Conservation (phyloP, 129 eudicot species). For the Escallonia rubra region DNA sequence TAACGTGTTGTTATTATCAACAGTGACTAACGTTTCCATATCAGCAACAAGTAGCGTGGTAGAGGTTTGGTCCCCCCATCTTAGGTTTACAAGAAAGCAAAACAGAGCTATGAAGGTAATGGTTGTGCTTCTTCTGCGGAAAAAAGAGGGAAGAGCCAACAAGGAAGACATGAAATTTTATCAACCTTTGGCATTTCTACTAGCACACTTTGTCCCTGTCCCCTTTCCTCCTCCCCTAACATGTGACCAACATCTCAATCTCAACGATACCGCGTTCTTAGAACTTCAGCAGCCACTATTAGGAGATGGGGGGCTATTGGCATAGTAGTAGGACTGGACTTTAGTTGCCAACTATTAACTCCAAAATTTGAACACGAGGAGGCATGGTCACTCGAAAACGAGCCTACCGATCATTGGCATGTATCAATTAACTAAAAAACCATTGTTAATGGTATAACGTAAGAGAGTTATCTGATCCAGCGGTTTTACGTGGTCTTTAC, state of each 20-base stretch:
- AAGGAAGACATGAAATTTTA: background rate
- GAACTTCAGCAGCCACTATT: background rate
- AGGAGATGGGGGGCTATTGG: background rate
- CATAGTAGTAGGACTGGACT: background rate
- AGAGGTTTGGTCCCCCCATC: background rate
- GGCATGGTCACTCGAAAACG: too few species aligned
- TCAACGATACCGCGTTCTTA: too few species aligned
- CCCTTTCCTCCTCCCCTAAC: conserved; percentile 2
- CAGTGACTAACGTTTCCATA: background rate
- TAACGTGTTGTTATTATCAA: background rate
- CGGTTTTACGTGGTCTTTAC: too few species aligned
- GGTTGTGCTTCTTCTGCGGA: background rate
- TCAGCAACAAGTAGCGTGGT: background rate
- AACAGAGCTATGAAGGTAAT: too few species aligned
- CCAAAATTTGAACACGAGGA: too few species aligned
- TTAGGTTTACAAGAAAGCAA: background rate
- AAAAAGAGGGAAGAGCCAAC: background rate
- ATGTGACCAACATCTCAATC: background rate
- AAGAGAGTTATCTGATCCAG: too few species aligned
- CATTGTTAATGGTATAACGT: too few species aligned
- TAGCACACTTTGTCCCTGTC: conserved; percentile 11
- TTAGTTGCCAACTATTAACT: too few species aligned
- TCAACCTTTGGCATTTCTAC: background rate
- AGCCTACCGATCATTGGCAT: too few species aligned
- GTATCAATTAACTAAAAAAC: too few species aligned